Evolutionary conservation across 208 protist genomes (phyloP).

Genomic region (Phytomonas francai): DNA sequence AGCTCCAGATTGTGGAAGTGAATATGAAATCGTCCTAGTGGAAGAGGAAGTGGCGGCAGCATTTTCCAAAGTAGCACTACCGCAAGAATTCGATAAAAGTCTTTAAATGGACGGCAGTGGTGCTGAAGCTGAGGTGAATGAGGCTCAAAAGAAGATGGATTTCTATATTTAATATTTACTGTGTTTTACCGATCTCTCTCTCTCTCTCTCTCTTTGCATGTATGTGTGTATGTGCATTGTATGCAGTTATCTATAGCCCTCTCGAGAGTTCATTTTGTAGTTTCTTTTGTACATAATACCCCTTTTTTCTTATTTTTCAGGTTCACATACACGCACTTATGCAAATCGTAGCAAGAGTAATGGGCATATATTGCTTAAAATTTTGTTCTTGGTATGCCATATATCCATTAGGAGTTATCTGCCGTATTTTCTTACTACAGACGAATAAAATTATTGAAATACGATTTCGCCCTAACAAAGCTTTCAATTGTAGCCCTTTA

Average conservation of each 20-base stretch:
- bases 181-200: not conserved
- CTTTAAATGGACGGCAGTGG: not conserved
- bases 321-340: not conserved
- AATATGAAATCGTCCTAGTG: not conserved
- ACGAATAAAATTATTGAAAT: not conserved
- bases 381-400: not conserved
- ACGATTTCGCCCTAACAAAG: not conserved
- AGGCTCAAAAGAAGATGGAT: not conserved
- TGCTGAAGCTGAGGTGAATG: not conserved
- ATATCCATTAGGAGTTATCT: not conserved
- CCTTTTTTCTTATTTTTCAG: not conserved
- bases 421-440: not conserved
- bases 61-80: not conserved
- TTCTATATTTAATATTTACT: not conserved
- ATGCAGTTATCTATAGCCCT: not conserved
- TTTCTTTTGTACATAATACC: conserved; percentile 3
- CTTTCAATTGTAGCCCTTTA: not conserved
- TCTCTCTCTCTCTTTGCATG: no score
- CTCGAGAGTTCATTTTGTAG: not conserved
- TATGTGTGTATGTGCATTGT: not conserved
- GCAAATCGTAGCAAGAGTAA: not conserved
- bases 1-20: not conserved
- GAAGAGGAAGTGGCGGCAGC: not conserved
- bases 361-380: not conserved
- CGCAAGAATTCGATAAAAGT: not conserved